Base-by-base conservation (phyloP, 441 rosid genomes). In the Biscutella auriculata region DNA sequence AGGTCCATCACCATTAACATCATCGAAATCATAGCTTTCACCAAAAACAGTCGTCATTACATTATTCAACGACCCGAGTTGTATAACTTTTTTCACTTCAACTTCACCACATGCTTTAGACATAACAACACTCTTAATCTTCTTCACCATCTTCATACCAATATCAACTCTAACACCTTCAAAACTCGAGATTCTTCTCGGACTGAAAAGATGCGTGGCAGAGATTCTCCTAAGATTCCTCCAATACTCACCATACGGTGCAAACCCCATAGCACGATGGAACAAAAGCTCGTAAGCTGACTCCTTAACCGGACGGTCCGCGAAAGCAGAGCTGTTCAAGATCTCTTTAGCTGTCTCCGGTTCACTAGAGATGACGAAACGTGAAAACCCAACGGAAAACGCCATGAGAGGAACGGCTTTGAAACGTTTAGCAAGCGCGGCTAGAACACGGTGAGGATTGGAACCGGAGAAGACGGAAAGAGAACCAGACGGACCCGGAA, bases 241-340 rank as follows among this genome's bases (percentile, higher is more conserved):
- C 95, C 96, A 85, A 46, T 83, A 88, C 35, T 79, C 89, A 6
- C 95, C 92, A 44, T 44, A 85, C 1, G 85, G 89, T 13, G 92
- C 95, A 54, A 88, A 88, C 5, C 96, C 96, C 79, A 79, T 88
- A 21, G 95, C 92, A 23, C 87, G 79, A 42, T 85, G 83, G 40
- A 85, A 88, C 9, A 88, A 66, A 8, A 88, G 83, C 73, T 78
- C 92, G 57, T 83, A 88, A 17, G 92, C 89, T 0, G 96, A 85
- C 55, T 88, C 95, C 71, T 88, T 88, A n/a, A 88, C 65, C 3
- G 96, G 94, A 17, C 96, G 73, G 64, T 88, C 81, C 1, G 84
- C 89, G 11, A 88, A 88, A 56, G 89, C 83, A 4, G 92, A 72
- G 70, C 85, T 85, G 72, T 61, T 77, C 12, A 88, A 29, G 48